Conservation (phyloP, 169 alveolate species). For the Cryptosporidium xiaoi region DNA sequence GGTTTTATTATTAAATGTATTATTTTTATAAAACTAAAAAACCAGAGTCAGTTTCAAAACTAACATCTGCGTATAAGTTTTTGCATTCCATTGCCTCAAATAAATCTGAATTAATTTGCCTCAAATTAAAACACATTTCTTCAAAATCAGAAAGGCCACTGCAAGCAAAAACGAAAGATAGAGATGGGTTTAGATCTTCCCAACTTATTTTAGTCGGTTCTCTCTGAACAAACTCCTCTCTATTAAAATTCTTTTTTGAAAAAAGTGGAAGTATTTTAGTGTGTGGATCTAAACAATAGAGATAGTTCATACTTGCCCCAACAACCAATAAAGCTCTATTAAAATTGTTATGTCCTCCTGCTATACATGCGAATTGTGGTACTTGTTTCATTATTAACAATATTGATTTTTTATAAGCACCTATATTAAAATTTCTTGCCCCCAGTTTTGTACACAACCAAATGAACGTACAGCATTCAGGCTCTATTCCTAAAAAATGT, state of each 20-base stretch:
- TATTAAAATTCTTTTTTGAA: constrained; percentile 6
- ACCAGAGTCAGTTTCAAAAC: constrained; percentile 1
- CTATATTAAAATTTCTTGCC: constrained; percentile 12
- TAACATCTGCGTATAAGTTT: neutral
- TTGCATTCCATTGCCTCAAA: constrained; percentile 16
- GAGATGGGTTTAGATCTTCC: constrained; percentile 57
- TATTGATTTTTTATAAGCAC: constrained; percentile 35
- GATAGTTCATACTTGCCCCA: constrained; percentile 21
- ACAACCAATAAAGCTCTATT: constrained; percentile 38
- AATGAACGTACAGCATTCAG: constrained; percentile 33
- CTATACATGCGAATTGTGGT: constrained; percentile 56
- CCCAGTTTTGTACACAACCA: constrained; percentile 69
- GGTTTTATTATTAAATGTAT: neutral
- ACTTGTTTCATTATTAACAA: constrained; percentile 24
- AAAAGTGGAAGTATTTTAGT: constrained; percentile 16
- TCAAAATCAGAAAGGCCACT: constrained; percentile 37
- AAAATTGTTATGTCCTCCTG: constrained; percentile 55
- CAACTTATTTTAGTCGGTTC: constrained; percentile 42
- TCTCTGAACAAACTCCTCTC: constrained; percentile 55
- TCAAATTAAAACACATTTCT: constrained; percentile 15
- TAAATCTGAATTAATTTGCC: constrained; percentile 27
- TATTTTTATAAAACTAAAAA: constrained; percentile 19
- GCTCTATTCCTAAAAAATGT: neutral
- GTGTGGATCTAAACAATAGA: constrained; percentile 70
- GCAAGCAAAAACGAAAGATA: constrained; percentile 43